Evolutionary conservation across 768 basidiomycete species (phyloP), one percentile per base, ranked within the genome.

Genomic region (Boletus huronensis): DNA sequence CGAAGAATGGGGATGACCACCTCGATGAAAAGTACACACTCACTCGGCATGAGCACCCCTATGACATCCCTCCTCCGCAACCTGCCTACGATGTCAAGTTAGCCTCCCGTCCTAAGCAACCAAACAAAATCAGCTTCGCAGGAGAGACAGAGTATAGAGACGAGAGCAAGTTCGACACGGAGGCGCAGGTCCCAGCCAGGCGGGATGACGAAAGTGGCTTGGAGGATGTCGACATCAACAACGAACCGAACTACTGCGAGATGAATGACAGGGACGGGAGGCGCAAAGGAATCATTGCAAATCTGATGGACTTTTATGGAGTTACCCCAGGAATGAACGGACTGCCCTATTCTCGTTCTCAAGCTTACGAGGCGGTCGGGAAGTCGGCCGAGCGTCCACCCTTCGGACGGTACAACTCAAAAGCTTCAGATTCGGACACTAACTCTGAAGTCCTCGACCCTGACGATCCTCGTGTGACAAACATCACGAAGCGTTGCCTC

Each of bases 391-490:
- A 21, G 26, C 60, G 41, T 17, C 54, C 57, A 34, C 45, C 53
- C n/a, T 38, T 60, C 8, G 29, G 70, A 26, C 75, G 81, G 31
- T 57, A 55, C 25, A 73, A 79, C 56, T 82, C 84, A 1, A 73
- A 72, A 57, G 69, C 68, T 34, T 84, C 81, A 25, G 59, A 61
- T 41, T 69, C 67, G 14, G 67, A 67, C 26, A 67, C 72, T 46
- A 68, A 75, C 44, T 82, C 81, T 19, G 81, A 85, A 16, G 52
- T 80, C 8, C 69, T 87, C 36, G 90, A 92, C 64, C 78, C 82
- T 17, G 87, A 91, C 59, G 88, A 91, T 68, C 88, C 87, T 47
- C 75, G 79, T 40, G 73, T 89, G 23, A 88, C 84, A 41, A 85
- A 85, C 6, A 68, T 79, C 29, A 75, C 69, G 59, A 76, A 75